Evolutionary conservation across 768 basidiomycete species (phyloP).

Genomic region (Vararia minispora): DNA sequence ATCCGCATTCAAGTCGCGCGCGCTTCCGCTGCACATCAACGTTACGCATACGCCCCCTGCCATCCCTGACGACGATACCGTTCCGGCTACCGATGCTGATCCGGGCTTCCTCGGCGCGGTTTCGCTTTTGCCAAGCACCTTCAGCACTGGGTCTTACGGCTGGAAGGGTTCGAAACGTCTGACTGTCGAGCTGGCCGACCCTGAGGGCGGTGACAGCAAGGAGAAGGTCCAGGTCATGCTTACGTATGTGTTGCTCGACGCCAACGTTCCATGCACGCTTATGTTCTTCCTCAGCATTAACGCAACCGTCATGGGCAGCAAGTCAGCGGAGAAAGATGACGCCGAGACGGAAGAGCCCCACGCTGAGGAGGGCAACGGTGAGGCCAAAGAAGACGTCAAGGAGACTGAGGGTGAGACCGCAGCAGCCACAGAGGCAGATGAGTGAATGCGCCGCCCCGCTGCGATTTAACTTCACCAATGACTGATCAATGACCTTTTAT

Average conservation of each 20-base stretch:
- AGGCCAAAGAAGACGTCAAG: slow-evolving; percentile 18
- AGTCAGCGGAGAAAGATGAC: slow-evolving; percentile 33
- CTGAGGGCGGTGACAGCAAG: slow-evolving; percentile 35
- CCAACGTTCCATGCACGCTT: too few species aligned
- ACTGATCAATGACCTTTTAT: too few species aligned
- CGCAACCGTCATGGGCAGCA: slow-evolving; percentile 65
- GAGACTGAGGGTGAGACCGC: too few species aligned
- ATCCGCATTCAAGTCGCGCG: slow-evolving; percentile 49
- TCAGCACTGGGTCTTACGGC: slow-evolving; percentile 70
- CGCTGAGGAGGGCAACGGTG: slow-evolving; percentile 17
- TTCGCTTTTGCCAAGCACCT: slow-evolving; percentile 45
- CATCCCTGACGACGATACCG: slow-evolving; percentile 24
- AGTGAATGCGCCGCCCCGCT: too few species aligned
- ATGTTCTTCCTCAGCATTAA: slow-evolving; percentile 41
- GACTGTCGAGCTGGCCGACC: slow-evolving; percentile 47
- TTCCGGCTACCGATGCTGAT: slow-evolving; percentile 31
- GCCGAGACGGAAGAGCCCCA: slow-evolving; percentile 22
- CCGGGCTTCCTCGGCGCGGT: slow-evolving; percentile 49
- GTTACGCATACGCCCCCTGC: slow-evolving; percentile 55
- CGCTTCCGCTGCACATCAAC: slow-evolving; percentile 57
- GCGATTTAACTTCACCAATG: too few species aligned
- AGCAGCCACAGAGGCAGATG: too few species aligned
- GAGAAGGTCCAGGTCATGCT: slow-evolving; percentile 67
- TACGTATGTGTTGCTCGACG: slow-evolving; percentile 38
- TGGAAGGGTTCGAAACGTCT: slow-evolving; percentile 74